Evolutionary conservation across 176 grass and related monocot species (phyloP), one percentile per base, ranked within the genome.

Genomic region (Phoenix dactylifera): DNA sequence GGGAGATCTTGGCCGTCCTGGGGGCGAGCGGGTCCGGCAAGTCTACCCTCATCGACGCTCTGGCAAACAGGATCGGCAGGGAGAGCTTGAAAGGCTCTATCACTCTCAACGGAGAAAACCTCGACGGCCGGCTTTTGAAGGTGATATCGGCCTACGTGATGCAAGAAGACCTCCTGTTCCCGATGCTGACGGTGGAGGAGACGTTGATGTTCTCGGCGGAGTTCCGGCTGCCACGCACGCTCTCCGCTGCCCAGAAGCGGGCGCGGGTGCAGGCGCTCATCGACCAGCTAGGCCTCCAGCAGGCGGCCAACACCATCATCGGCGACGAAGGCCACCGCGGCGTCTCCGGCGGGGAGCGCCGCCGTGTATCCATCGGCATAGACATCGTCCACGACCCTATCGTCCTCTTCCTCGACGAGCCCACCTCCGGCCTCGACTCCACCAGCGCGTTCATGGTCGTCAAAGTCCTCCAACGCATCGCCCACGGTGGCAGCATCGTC

Each of bases 371-470:
- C n/a, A n/a, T n/a, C n/a, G n/a, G n/a, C n/a, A n/a, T n/a, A n/a
- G n/a, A n/a, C n/a, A n/a, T n/a, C n/a, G n/a, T n/a, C 74, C 92
- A 96, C 58, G 83, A 96, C 54, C 92, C 92, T 1, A 85, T 96
- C 62, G 60, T 96, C 9, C 78, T 96, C 10, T 96, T 96, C 72
- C 87, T 96, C 54, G 92, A 96, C 79, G 92, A 96, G 71, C 92
- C 92, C 5, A 96, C 92, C 6, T 96, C 92, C 1, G 92, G 92
- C 22, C 92, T 96, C 53, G 92, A 96, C 85, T 96, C 92, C 58
- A 90, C 86, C 1, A 90, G 86, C 4, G 92, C 92, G 5, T 90
- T 90, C 81, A 85, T 85, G 83, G 92, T 96, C 1, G 87, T 90
- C 60, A 84, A 90, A 65, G 92, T 96, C 28, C 87, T 96, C 59